A percentile compares a stretch with the other conserved stretches of the same genome.
phyloP scores from a whole-genome alignment of 2,329 filamentous ascomycete genomes.

The Phaeosphaeria sp. region DNA sequence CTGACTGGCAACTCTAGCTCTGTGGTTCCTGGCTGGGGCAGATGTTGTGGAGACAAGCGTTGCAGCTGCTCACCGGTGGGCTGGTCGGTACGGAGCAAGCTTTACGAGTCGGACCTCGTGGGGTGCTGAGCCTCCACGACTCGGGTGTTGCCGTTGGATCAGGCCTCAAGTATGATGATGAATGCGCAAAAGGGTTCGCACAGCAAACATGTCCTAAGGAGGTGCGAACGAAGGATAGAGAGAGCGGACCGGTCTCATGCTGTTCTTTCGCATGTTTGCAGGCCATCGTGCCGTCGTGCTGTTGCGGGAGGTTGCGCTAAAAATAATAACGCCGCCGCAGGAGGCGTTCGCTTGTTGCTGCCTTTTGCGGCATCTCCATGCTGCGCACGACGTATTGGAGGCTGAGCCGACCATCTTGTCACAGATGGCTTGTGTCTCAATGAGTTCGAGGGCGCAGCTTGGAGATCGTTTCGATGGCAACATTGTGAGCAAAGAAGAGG shows the following conservation, averaged over 20 bases:
- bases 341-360: slow-evolving; percentile 9
- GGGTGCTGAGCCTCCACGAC: slow-evolving; percentile 2
- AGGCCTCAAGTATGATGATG: not conserved
- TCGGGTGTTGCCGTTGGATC: not conserved
- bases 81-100: slow-evolving; percentile 1
- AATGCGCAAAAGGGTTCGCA: not conserved
- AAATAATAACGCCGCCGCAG: slow-evolving; percentile 18
- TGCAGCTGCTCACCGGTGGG: slow-evolving; percentile 2
- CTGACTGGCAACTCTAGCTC: not conserved
- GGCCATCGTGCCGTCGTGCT: slow-evolving; percentile 1
- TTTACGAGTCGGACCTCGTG: slow-evolving; percentile 10
- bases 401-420: slow-evolving; percentile 11
- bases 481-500: not conserved
- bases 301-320: slow-evolving; percentile 17
- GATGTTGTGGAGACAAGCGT: slow-evolving; percentile 10
- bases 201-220: not conserved
- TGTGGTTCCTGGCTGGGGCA: slow-evolving; percentile 1
- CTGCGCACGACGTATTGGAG: slow-evolving; percentile 14
- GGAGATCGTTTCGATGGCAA: not conserved
- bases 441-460: not conserved
- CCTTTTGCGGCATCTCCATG: slow-evolving; percentile 5
- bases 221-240: not conserved
- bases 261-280: not conserved
- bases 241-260: not conserved
- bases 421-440: not conserved